Evolutionary conservation across 1,139 yeast species (phyloP).

Genomic region (Debaryomycetaceae sp.): DNA sequence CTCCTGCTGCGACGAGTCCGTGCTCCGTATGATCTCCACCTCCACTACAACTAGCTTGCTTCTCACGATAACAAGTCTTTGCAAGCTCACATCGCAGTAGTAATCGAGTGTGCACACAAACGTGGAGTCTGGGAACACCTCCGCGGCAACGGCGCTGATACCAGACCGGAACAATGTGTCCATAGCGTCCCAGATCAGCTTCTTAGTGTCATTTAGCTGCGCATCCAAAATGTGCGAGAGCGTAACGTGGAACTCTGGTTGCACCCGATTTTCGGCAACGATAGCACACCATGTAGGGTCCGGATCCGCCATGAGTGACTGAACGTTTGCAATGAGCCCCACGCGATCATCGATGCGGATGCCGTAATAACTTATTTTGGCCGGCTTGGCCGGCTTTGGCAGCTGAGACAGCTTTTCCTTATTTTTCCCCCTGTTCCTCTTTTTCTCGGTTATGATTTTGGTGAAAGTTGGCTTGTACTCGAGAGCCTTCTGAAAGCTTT

Average conservation of each 20-base stretch:
- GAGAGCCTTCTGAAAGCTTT: slow-evolving; percentile 48
- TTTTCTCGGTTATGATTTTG: slow-evolving; percentile 20
- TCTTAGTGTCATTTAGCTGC: slow-evolving; percentile 19
- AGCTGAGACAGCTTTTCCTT: slow-evolving; percentile 8
- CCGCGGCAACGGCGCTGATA: slow-evolving; percentile 2
- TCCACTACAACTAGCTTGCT: slow-evolving; percentile 52
- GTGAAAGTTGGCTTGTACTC: slow-evolving; percentile 46
- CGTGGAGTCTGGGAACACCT: no score
- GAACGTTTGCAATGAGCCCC: no score
- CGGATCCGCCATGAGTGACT: slow-evolving; percentile 1
- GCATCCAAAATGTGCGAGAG: slow-evolving; percentile 50
- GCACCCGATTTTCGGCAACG: no score
- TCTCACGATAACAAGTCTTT: slow-evolving; percentile 45
- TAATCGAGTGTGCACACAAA: no score
- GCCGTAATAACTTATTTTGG: no score
- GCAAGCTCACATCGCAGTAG: slow-evolving; percentile 37
- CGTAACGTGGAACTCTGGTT: slow-evolving; percentile 71
- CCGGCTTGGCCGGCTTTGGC: slow-evolving; percentile 7
- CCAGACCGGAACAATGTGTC: slow-evolving; percentile 10
- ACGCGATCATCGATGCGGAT: slow-evolving; percentile 12
- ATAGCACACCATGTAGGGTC: slow-evolving; percentile 2
- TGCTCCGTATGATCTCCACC: slow-evolving; percentile 36
- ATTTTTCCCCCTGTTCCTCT: slow-evolving; percentile 14
- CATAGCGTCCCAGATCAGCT: slow-evolving; percentile 21
- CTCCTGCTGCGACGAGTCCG: slow-evolving; percentile 17